Evolutionary conservation across 805 yeast genomes (phyloP).

Genomic region (Schizosaccharomyces octosporus): DNA sequence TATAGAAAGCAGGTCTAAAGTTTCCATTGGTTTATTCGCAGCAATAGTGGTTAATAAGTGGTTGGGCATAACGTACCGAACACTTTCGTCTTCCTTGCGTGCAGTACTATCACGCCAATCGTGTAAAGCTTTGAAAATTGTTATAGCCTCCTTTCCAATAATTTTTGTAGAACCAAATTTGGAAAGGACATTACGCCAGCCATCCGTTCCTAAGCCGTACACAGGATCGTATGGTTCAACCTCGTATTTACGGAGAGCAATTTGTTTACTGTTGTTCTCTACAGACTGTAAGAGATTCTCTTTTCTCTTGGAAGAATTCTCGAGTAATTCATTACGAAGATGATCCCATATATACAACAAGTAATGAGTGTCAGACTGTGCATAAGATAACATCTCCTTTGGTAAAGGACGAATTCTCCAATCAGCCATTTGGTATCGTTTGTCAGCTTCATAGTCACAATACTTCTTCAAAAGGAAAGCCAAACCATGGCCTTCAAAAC

Average conservation of each 20-base stretch:
- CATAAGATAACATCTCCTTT: conserved; percentile 54
- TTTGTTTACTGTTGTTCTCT: conserved; percentile 47
- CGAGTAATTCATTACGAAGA: conserved; percentile 32
- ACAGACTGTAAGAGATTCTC: conserved; percentile 25
- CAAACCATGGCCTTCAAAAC: conserved; percentile 57
- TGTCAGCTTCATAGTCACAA: conserved; percentile 69
- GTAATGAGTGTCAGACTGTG: conserved; percentile 88
- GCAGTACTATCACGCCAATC: conserved; percentile 71
- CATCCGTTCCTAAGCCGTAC: conserved; percentile 18
- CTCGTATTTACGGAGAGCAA: conserved; percentile 63
- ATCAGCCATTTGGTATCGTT: conserved; percentile 86
- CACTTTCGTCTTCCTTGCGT: conserved; percentile 57
- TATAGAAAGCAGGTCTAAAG: conserved; percentile 23
- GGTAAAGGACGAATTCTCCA: conserved; percentile 83
- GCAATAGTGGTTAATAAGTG: conserved; percentile 43
- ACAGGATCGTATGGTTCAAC: conserved; percentile 33
- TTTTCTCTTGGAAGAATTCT: conserved; percentile 4
- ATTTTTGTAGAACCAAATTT: conserved; percentile 43
- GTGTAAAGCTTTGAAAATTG: conserved; percentile 34
- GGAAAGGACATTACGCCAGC: conserved; percentile 26
- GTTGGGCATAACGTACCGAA: conserved; percentile 62
- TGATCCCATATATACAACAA: conserved; percentile 56
- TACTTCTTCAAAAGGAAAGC: conserved; percentile 61
- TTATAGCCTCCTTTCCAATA: conserved; percentile 23
- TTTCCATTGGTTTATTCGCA: conserved; percentile 30